Conservation (phyloP, 352 stramenopile species). For the Aphanomyces euteiches region DNA sequence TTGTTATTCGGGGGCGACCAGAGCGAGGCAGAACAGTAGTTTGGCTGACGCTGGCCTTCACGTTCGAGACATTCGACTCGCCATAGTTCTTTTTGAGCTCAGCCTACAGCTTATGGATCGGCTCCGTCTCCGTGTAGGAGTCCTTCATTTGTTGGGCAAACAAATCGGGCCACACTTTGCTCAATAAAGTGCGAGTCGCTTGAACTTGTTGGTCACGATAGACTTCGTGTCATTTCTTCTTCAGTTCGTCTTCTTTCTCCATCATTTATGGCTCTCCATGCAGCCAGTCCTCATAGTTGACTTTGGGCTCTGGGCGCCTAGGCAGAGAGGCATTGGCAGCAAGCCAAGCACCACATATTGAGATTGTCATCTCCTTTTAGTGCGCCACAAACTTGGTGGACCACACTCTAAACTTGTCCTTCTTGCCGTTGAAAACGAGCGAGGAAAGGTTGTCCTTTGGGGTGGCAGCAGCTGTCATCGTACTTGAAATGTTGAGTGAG, state of each 20-base stretch:
- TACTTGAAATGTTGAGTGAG: too few species aligned
- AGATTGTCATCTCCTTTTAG: too few species aligned
- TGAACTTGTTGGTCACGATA: not conserved
- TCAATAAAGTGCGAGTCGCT: not conserved
- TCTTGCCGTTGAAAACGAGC: too few species aligned
- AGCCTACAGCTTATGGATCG: not conserved
- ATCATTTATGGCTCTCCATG: not conserved
- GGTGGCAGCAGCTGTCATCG: too few species aligned
- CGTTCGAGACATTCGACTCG: not conserved
- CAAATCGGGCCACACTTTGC: not conserved
- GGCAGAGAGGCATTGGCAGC: not conserved
- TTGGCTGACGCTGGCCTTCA: not conserved
- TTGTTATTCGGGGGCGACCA: too few species aligned
- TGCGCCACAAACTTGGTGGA: too few species aligned
- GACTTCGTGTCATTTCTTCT: not conserved
- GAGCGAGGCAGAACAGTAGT: too few species aligned
- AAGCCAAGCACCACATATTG: too few species aligned
- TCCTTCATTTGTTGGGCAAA: conserved; percentile 2
- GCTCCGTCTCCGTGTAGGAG: not conserved
- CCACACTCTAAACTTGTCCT: too few species aligned
- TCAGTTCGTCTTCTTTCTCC: not conserved
- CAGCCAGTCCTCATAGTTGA: not conserved
- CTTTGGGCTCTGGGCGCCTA: not conserved
- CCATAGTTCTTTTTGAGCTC: not conserved
- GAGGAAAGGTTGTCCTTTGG: too few species aligned